These are phyloP conservation scores for Pseudovirgaria hyperparasitica DNA, from an alignment of 2,329 filamentous ascomycete genomes.

Conservation along the genomic window DNA sequence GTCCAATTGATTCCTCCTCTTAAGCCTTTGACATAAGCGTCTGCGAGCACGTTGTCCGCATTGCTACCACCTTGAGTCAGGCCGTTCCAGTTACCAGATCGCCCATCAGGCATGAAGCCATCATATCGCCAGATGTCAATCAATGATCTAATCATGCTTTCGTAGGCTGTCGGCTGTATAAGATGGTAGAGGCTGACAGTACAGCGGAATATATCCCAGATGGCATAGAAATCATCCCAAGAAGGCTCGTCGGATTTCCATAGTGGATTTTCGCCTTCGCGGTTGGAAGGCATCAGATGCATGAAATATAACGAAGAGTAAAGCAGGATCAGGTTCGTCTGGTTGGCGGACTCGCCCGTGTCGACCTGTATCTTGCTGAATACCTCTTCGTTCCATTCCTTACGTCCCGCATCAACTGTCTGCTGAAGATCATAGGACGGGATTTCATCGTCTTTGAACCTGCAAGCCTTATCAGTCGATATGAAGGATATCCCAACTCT, in stretches of 20 bases:
- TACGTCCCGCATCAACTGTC: slow-evolving; percentile 23
- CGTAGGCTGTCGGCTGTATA: slow-evolving; percentile 5
- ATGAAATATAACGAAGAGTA: slow-evolving; percentile 21
- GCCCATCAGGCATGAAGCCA: slow-evolving; percentile 22
- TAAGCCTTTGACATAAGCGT: slow-evolving; percentile 21
- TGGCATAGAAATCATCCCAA: slow-evolving; percentile 18
- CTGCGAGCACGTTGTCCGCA: slow-evolving; percentile 21
- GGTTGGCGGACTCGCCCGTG: slow-evolving; percentile 3
- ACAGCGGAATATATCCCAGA: slow-evolving; percentile 8
- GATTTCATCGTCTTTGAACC: slow-evolving; percentile 31
- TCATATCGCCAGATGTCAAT: slow-evolving; percentile 13
- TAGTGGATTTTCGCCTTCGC: slow-evolving; percentile 14
- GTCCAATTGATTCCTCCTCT: slow-evolving; percentile 18
- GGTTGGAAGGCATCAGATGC: slow-evolving; percentile 25
- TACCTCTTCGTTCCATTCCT: slow-evolving; percentile 34
- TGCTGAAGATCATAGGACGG: slow-evolving; percentile 25
- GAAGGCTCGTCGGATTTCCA: slow-evolving; percentile 18
- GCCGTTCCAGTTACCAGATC: slow-evolving; percentile 21
- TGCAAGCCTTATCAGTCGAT: slow-evolving; percentile 33
- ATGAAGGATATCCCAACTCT: slow-evolving; percentile 38
- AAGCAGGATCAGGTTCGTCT: slow-evolving; percentile 13
- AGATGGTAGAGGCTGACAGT: slow-evolving; percentile 8
- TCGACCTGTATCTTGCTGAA: slow-evolving; percentile 37
- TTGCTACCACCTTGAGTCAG: slow-evolving; percentile 21
- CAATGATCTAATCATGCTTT: slow-evolving; percentile 7